Conservation (phyloP, 805 yeast genomes). For the Schwanniomyces yamadae region DNA sequence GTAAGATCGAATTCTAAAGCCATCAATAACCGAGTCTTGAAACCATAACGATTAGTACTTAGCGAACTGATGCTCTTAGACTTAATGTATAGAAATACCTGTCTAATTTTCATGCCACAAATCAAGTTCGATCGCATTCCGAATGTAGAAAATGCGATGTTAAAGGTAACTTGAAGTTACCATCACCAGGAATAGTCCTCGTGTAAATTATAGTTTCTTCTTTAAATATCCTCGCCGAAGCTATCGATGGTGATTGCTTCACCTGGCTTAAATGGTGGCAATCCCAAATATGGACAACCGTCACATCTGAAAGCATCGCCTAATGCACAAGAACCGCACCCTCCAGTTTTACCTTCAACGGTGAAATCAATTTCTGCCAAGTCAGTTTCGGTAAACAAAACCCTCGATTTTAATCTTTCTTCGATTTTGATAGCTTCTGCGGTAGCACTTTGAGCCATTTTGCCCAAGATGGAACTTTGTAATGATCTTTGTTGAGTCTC, state of each 20-base stretch:
- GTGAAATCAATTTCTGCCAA: slow-evolving; percentile 92
- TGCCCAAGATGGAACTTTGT: slow-evolving; percentile 45
- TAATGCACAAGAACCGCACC: slow-evolving; percentile 94
- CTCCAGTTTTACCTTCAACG: slow-evolving; percentile 94
- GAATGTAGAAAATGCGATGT: no score
- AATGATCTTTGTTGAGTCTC: slow-evolving; percentile 41
- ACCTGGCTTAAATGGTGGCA: slow-evolving; percentile 98
- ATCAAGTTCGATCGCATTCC: no score
- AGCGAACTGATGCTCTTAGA: no score
- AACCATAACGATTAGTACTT: no score
- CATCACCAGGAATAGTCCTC: no score
- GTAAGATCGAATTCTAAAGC: no score
- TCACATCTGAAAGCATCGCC: slow-evolving; percentile 99
- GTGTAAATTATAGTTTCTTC: neutral
- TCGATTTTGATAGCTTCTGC: slow-evolving; percentile 56
- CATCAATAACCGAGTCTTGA: no score
- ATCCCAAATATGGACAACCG: slow-evolving; percentile 95
- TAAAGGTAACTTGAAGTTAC: no score
- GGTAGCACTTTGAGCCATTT: slow-evolving; percentile 51
- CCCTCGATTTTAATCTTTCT: slow-evolving; percentile 45
- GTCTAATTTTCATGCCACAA: no score
- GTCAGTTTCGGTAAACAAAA: slow-evolving; percentile 63
- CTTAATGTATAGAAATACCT: no score
- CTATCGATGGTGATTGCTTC: slow-evolving; percentile 76
- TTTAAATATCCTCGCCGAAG: slow-evolving; percentile 71